Evolutionary conservation across 805 yeast species (phyloP), one percentile per base, ranked within the genome.

Genomic region (Pichia rugopelliculosa): DNA sequence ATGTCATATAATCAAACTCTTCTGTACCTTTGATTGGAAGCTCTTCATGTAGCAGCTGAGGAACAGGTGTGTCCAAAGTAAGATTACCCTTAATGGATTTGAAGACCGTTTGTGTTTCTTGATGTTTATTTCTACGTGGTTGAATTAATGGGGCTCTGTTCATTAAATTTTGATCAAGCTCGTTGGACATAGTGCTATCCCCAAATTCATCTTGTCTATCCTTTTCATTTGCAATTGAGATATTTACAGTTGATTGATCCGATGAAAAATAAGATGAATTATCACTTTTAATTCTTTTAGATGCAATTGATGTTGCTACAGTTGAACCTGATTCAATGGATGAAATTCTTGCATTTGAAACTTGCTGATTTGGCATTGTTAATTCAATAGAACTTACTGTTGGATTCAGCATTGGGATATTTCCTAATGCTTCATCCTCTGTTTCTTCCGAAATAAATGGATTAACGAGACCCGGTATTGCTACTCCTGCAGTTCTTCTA

Each of bases 1-100:
- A 93, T 55, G 96, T 82, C 97, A 93, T 90, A 67, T 87, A 87
- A 15, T 93, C 82, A 63, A 88, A 93, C 65, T 93, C 99, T 47
- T 93, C 96, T 53, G 84, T 82, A 54, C 87, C 95, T 42, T 93
- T 79, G 57, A 88, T 74, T 5, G 97, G 95, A 47, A 95, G 69
- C 54, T 89, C 90, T 52, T 85, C 82, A 56, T 82, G 79, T 49
- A 93, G 73, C 52, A 90, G 93, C 22, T 89, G 82, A 13, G 99
- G 98, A 42, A 93, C 84, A 4, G 98, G 96, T 58, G 95, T 91
- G 62, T 93, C 97, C 47, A 93, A 73, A 12, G 90, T 88, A 62
- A 93, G 76, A 58, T 91, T 80, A 57, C 96, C 95, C 45, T 82
- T 72, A 48, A 82, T 85, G 41, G 89, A 76, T 59, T 81, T 68